These are phyloP conservation scores for Chlorella vulgaris DNA, from an alignment of 139 green algal species.

Conservation along the genomic window DNA sequence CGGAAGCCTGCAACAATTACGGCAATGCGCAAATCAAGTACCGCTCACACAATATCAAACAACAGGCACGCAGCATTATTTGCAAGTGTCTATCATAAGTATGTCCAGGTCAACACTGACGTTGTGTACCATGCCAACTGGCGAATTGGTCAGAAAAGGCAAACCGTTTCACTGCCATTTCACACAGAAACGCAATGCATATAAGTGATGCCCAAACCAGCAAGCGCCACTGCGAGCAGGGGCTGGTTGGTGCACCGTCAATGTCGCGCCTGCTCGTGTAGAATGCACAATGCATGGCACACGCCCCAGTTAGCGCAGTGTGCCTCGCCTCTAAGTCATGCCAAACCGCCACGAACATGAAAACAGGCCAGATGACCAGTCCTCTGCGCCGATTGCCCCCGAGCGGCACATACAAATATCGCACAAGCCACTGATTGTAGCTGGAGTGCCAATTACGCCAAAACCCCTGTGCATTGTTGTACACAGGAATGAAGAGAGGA, in stretches of 20 bases:
- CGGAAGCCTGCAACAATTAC: slow-evolving; percentile 38
- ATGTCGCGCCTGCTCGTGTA: not conserved
- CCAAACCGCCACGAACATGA: slow-evolving; percentile 96
- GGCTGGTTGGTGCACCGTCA: no score
- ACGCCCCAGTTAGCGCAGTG: not conserved
- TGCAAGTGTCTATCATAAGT: not conserved
- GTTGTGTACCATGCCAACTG: not conserved
- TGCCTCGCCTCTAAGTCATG: slow-evolving; percentile 85
- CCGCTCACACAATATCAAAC: not conserved
- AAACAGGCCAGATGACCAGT: slow-evolving; percentile 89
- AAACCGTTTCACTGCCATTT: slow-evolving; percentile 65
- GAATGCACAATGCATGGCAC: no score
- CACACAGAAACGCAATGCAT: slow-evolving; percentile 68
- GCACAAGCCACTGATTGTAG: slow-evolving; percentile 93
- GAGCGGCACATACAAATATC: slow-evolving; percentile 95
- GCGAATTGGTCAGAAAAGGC: no score
- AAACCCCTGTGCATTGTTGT: slow-evolving; percentile 69
- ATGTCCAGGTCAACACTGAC: not conserved
- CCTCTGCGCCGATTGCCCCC: slow-evolving; percentile 68
- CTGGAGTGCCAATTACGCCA: slow-evolving; percentile 94
- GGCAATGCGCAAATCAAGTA: not conserved
- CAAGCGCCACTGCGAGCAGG: slow-evolving; percentile 66
- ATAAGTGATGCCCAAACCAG: slow-evolving; percentile 88
- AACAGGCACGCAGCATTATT: not conserved
- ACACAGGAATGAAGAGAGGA: not conserved